phyloP scores from a whole-genome alignment of 2,329 filamentous ascomycete genomes.

The Trichoderma sp. region DNA sequence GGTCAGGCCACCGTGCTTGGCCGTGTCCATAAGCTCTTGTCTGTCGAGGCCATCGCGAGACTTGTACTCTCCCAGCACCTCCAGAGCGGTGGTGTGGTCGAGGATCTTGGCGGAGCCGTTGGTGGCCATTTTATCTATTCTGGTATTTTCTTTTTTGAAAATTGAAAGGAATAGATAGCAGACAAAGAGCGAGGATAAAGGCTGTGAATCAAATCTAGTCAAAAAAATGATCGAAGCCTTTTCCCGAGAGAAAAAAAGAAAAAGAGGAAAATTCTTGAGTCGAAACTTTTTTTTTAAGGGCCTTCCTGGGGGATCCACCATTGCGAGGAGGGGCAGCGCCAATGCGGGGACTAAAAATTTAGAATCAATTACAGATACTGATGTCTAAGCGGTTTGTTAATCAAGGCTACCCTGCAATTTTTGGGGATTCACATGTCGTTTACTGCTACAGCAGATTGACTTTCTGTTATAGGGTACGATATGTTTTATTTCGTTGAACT shows the following conservation, averaged over 20 bases:
- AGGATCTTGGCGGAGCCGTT: constrained; percentile 58
- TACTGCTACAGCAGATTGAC: not conserved
- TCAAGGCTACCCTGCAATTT: not conserved
- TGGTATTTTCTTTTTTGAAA: not conserved
- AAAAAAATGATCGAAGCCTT: constrained; percentile 42
- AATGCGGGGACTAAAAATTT: not conserved
- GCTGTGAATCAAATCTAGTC: constrained; percentile 33
- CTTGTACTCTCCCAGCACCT: constrained; percentile 78
- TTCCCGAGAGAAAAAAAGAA: constrained; percentile 51
- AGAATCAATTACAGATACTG: not conserved
- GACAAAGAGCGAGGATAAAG: constrained; percentile 41
- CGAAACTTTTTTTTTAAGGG: constrained; percentile 40
- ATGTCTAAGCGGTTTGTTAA: not conserved
- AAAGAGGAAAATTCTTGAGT: constrained; percentile 37
- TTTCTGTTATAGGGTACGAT: not conserved
- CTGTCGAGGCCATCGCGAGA: constrained; percentile 83
- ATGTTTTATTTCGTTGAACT: not conserved
- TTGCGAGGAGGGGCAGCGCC: constrained; percentile 14
- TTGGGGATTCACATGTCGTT: not conserved
- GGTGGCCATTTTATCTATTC: constrained; percentile 59
- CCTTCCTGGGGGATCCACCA: constrained; percentile 7
- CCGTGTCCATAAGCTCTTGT: constrained; percentile 83
- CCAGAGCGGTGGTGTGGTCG: constrained; percentile 72
- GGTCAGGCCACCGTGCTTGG: constrained; percentile 87
- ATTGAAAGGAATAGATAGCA: constrained; percentile 26